A percentile compares a stretch with the other conserved stretches of the same genome.
Evolutionary conservation across 2,329 filamentous ascomycete genomes (phyloP).

Genomic region (Diaporthe eres): DNA sequence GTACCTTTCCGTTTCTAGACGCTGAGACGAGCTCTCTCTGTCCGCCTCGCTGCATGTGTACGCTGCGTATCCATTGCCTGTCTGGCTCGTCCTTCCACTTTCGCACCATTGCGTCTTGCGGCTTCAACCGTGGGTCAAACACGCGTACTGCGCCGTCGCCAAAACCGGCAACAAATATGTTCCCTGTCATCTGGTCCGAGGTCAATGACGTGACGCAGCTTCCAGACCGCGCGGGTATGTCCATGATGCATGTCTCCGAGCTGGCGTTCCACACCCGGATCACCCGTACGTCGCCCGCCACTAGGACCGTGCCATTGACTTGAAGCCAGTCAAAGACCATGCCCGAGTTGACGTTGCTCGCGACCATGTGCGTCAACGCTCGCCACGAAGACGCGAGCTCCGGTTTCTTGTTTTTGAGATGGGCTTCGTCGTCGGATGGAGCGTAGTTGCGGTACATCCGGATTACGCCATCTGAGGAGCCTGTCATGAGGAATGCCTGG

Average conservation of each 20-base stretch:
- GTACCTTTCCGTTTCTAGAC: slow-evolving; percentile 92
- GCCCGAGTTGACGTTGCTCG: slow-evolving; percentile 93
- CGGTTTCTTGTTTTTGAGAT: slow-evolving; percentile 69
- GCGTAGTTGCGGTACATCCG: slow-evolving; percentile 96
- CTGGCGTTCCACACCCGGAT: slow-evolving; percentile 97
- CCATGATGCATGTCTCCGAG: slow-evolving; percentile 90
- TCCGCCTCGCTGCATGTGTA: slow-evolving; percentile 96
- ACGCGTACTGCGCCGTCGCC: slow-evolving; percentile 95
- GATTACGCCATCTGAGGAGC: slow-evolving; percentile 94
- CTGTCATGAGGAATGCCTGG: slow-evolving; percentile 93
- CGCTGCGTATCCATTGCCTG: slow-evolving; percentile 93
- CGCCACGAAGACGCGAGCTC: slow-evolving; percentile 93
- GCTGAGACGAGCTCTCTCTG: slow-evolving; percentile 92
- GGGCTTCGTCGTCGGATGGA: slow-evolving; percentile 59
- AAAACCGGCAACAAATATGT: slow-evolving; percentile 96
- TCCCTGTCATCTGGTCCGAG: slow-evolving; percentile 97
- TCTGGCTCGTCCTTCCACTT: slow-evolving; percentile 93
- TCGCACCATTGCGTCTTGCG: slow-evolving; percentile 92
- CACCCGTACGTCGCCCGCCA: slow-evolving; percentile 94
- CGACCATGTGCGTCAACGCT: slow-evolving; percentile 92
- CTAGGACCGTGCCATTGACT: slow-evolving; percentile 93
- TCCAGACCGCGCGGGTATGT: slow-evolving; percentile 94
- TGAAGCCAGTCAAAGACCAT: slow-evolving; percentile 99
- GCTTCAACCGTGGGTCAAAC: slow-evolving; percentile 88
- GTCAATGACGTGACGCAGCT: slow-evolving; percentile 97